phyloP scores from a whole-genome alignment of 179 eudicot species.

The Silene coronaria region DNA sequence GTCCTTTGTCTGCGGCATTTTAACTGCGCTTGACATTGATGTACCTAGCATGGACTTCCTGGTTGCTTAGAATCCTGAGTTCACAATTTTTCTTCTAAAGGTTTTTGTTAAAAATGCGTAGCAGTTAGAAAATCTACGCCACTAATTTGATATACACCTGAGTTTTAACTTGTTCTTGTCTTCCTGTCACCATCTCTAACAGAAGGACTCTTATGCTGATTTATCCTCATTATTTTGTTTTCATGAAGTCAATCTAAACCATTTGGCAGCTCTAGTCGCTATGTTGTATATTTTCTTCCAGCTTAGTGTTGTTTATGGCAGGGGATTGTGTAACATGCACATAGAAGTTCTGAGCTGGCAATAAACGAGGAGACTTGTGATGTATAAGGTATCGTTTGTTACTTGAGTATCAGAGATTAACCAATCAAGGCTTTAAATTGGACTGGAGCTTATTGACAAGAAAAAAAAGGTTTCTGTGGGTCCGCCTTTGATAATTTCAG shows the following conservation, averaged over 20 bases:
- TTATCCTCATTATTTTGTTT: conserved; percentile 36
- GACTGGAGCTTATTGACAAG: conserved; percentile 44
- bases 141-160: too few species aligned
- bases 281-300: conserved; percentile 53
- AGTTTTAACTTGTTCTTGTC: background rate
- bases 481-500: conserved; percentile 32
- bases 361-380: background rate
- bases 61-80: conserved; percentile 60
- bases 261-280: conserved; percentile 44
- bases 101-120: conserved; percentile 1
- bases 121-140: background rate
- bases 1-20: too few species aligned
- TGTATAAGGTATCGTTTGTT: background rate
- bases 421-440: conserved; percentile 47
- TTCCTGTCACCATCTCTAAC: conserved; percentile 39
- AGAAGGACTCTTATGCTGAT: conserved; percentile 57
- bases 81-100: conserved; percentile 48
- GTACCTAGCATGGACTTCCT: conserved; percentile 46
- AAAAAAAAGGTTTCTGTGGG: conserved; percentile 43
- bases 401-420: conserved; percentile 42
- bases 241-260: conserved; percentile 51
- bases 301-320: conserved; percentile 34
- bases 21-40: conserved; percentile 52
- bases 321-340: conserved; percentile 31
- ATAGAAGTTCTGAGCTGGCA: background rate